A percentile compares a stretch with the other conserved stretches of the same genome.
Conservation (phyloP, 179 eudicot species). For the Heliamphora pulchella region DNA sequence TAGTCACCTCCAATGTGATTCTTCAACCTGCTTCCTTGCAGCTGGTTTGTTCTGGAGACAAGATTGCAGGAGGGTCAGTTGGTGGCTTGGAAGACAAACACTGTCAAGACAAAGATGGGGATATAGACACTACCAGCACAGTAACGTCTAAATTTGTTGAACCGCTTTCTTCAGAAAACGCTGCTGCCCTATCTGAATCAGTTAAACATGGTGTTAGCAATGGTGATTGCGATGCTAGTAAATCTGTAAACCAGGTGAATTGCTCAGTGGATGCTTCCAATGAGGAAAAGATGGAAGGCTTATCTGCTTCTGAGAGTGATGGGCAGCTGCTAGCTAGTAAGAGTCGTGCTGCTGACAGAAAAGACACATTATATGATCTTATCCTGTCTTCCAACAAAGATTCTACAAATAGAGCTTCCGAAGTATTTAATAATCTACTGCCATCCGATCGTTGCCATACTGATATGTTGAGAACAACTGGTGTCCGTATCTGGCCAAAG, state of each 20-base stretch:
- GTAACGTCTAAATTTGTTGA: constrained; percentile 56
- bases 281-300: constrained; percentile 18
- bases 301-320: constrained; percentile 1
- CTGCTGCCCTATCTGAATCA: constrained; percentile 14
- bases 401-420: constrained; percentile 45
- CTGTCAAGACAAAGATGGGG: constrained; percentile 32
- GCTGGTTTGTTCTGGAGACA: constrained; percentile 33
- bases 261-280: constrained; percentile 16
- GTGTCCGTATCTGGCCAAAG: constrained; percentile 23
- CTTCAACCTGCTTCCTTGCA: constrained; percentile 39
- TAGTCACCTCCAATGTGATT: constrained; percentile 18
- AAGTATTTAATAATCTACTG: constrained; percentile 44
- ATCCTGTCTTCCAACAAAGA: constrained; percentile 56
- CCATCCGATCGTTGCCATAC: constrained; percentile 28
- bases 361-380: constrained; percentile 25
- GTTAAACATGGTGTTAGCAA: constrained; percentile 18
- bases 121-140: constrained; percentile 62
- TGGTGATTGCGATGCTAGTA: constrained; percentile 18
- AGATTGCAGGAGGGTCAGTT: constrained; percentile 23
- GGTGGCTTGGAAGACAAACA: constrained; percentile 25
- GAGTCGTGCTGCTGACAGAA: constrained; percentile 15
- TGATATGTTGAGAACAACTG: constrained; percentile 18
- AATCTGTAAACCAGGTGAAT: constrained; percentile 17
- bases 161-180: constrained; percentile 25
- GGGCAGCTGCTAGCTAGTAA: neutral